These are phyloP conservation scores for Kluyveromyces aestuarii DNA, from an alignment of 805 yeast genomes.

Conservation along the genomic window DNA sequence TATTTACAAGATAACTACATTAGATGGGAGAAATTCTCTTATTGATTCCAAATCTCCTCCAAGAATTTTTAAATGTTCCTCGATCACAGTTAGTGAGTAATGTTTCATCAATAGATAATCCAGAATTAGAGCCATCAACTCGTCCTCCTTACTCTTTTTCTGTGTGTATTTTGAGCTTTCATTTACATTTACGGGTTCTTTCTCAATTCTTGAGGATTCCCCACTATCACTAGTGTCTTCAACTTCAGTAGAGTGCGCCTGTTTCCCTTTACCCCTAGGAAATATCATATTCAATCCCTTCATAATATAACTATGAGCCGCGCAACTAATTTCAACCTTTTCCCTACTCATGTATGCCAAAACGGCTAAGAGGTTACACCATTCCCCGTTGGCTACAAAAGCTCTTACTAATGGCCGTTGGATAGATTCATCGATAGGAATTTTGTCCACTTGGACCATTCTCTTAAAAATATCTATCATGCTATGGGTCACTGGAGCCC, in stretches of 20 bases:
- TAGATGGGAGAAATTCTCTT: background rate
- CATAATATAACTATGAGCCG: background rate
- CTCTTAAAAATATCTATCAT: background rate
- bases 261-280: background rate
- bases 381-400: conserved; percentile 1
- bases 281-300: background rate
- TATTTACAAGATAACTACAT: background rate
- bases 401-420: background rate
- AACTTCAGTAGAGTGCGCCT: no score
- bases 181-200: background rate
- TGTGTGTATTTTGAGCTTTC: background rate
- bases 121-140: background rate
- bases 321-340: background rate
- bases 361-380: background rate
- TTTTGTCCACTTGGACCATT: background rate
- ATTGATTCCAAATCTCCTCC: background rate
- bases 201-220: background rate
- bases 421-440: background rate
- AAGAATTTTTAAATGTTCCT: background rate
- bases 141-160: background rate
- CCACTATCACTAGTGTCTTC: no score
- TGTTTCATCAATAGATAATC: background rate
- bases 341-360: background rate
- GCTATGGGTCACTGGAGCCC: background rate
- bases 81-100: background rate